Conservation (phyloP, 1,139 yeast species). For the Protomyces arabidopsidicola region DNA sequence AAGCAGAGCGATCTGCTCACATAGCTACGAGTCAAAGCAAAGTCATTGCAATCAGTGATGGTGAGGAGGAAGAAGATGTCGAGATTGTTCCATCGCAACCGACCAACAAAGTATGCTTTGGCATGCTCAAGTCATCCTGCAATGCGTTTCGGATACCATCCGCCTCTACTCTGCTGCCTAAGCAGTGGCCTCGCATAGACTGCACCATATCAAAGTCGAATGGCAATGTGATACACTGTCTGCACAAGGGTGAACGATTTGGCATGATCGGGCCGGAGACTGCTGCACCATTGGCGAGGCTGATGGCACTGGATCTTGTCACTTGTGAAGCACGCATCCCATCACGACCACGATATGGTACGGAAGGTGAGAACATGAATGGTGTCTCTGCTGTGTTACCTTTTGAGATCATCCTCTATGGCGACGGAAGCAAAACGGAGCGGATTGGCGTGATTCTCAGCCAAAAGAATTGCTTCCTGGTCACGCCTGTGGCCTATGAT, state of each 20-base stretch:
- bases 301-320: constrained; percentile 10
- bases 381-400: constrained; percentile 19
- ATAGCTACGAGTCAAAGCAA: not conserved
- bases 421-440: constrained; percentile 9
- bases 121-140: constrained; percentile 19
- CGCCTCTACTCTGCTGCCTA: constrained; percentile 12
- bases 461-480: constrained; percentile 21
- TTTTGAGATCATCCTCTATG: constrained; percentile 18
- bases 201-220: constrained; percentile 10
- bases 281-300: constrained; percentile 14
- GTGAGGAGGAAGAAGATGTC: constrained; percentile 12
- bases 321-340: constrained; percentile 22
- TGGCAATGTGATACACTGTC: constrained; percentile 16
- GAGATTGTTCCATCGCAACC: constrained; percentile 1
- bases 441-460: constrained; percentile 17
- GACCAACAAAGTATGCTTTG: constrained; percentile 16
- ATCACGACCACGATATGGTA: constrained; percentile 12
- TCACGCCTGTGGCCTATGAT: constrained; percentile 23
- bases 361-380: constrained; percentile 15
- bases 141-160: constrained; percentile 20
- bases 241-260: constrained; percentile 9
- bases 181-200: constrained; percentile 21
- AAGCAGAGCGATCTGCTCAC: not conserved
- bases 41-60: constrained; percentile 15
- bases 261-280: constrained; percentile 23